Percentiles rank a stretch among this genome's conserved stretches.
phyloP scores from a whole-genome alignment of 2,329 filamentous ascomycete species.

The Anisogramma anomala region DNA sequence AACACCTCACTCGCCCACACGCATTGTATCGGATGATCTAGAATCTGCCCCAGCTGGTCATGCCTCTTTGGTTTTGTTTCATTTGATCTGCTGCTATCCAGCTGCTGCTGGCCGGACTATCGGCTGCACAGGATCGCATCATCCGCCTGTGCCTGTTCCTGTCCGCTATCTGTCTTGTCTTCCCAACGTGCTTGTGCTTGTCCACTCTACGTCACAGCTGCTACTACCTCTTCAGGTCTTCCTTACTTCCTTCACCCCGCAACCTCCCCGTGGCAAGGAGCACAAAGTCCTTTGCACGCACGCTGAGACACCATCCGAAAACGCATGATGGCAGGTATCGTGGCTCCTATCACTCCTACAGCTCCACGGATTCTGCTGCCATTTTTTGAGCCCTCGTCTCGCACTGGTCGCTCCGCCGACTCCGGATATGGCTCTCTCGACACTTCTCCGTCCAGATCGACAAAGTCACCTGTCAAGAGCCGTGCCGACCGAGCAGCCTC shows the following conservation, averaged over 20 bases:
- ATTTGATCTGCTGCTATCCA: background rate
- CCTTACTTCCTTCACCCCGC: no score
- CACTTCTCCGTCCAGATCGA: conserved; percentile 4
- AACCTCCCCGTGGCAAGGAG: no score
- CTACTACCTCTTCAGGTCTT: no score
- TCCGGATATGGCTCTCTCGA: conserved; percentile 15
- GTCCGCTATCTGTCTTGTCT: no score
- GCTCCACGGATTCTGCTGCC: conserved; percentile 2
- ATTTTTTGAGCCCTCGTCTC: background rate
- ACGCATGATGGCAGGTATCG: conserved; percentile 2
- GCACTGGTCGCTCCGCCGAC: conserved; percentile 11
- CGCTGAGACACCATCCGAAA: background rate
- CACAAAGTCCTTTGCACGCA: no score
- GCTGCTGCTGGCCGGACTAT: background rate
- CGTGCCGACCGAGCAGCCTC: background rate
- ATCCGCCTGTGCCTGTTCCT: background rate
- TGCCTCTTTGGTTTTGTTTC: background rate
- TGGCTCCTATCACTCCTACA: conserved; percentile 3
- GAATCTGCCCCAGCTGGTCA: background rate
- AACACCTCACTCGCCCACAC: background rate
- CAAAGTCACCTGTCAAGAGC: background rate
- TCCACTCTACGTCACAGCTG: background rate
- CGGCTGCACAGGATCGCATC: background rate
- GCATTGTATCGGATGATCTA: conserved; percentile 1
- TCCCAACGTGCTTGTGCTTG: no score